These are phyloP conservation scores for Pyrus hybrid DNA, from an alignment of 331 rosid species.

Conservation along the genomic window DNA sequence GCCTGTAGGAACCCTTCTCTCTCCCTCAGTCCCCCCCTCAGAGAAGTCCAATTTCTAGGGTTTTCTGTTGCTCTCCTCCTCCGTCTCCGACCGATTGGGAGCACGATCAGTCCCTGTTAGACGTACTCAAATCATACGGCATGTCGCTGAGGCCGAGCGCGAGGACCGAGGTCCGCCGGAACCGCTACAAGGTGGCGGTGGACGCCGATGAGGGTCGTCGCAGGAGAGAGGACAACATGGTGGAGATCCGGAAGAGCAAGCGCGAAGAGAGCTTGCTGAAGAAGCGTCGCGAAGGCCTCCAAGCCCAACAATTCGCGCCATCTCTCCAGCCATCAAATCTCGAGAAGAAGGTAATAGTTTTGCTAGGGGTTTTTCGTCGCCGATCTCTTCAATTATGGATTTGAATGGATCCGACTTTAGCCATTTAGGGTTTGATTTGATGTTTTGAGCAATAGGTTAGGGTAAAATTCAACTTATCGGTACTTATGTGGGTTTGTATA, in stretches of 20 bases:
- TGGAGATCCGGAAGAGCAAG: slow-evolving; percentile 89
- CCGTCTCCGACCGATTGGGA: background rate
- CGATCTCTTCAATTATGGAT: background rate
- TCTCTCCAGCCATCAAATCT: slow-evolving; percentile 40
- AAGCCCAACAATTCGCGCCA: slow-evolving; percentile 52
- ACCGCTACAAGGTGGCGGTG: slow-evolving; percentile 86
- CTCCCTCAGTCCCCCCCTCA: background rate
- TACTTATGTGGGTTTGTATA: background rate
- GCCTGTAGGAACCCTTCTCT: background rate
- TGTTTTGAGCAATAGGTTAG: slow-evolving; percentile 1
- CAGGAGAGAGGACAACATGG: slow-evolving; percentile 80
- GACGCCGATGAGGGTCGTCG: slow-evolving; percentile 94
- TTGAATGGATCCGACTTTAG: background rate
- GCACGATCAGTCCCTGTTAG: background rate
- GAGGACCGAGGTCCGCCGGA: slow-evolving; percentile 87
- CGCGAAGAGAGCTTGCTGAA: slow-evolving; percentile 86
- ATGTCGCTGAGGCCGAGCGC: slow-evolving; percentile 88
- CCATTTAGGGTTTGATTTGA: background rate
- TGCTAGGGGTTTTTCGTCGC: background rate
- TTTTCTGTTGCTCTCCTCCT: background rate
- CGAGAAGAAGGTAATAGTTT: slow-evolving; percentile 53
- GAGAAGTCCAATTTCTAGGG: background rate
- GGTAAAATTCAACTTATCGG: background rate
- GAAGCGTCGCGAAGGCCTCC: slow-evolving; percentile 90
- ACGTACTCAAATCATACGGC: background rate